These are phyloP conservation scores for Puccinellia tenuiflora DNA, from an alignment of 176 grass and related monocot species.

Conservation along the genomic window DNA sequence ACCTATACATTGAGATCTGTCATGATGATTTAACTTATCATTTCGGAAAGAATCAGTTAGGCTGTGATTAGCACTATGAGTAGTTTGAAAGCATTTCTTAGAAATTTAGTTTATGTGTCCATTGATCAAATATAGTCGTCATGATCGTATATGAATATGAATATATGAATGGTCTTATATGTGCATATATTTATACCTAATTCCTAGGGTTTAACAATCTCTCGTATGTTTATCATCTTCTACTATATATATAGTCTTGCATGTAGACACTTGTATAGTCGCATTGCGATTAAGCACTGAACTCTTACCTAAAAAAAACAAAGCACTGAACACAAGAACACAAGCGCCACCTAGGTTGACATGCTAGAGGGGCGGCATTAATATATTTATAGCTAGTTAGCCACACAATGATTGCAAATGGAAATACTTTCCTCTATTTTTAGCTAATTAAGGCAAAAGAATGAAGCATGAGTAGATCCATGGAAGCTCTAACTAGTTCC, in stretches of 20 bases:
- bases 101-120: neutral
- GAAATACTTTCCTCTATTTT: neutral
- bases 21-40: constrained; percentile 12
- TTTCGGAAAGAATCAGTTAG: constrained; percentile 14
- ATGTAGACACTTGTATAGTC: neutral
- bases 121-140: neutral
- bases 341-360: neutral
- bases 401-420: neutral
- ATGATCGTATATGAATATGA: neutral
- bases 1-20: neutral
- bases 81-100: neutral
- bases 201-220: neutral
- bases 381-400: neutral
- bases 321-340: constrained; percentile 13
- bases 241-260: neutral
- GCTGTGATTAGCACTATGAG: neutral
- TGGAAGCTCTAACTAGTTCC: constrained; percentile 28
- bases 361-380: neutral
- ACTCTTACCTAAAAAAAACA: no score
- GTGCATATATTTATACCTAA: neutral
- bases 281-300: neutral
- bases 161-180: neutral
- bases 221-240: neutral
- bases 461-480: neutral
- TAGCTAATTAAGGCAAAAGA: constrained; percentile 13